A percentile compares a stretch with the other conserved stretches of the same genome.
These are phyloP conservation scores for Abelmoschus esculentus DNA, from an alignment of 345 rosid species.

Conservation along the genomic window DNA sequence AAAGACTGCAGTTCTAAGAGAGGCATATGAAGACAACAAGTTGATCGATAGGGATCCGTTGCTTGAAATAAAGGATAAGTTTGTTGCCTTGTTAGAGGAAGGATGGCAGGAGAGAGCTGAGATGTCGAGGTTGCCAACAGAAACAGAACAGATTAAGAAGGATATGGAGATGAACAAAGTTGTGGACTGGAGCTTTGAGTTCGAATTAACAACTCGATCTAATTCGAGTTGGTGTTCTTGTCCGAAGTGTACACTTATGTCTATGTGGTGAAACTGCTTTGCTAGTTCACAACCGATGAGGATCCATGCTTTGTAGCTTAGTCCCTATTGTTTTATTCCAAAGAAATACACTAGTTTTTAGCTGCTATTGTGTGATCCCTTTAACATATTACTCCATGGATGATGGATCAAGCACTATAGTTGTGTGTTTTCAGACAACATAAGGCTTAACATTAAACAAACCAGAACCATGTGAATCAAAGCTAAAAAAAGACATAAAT, in stretches of 20 bases:
- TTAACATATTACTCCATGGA: no score
- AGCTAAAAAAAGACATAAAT: no score
- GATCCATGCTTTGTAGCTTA: no score
- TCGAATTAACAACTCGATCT: background rate
- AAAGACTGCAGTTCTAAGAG: slow-evolving; percentile 72
- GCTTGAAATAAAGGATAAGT: slow-evolving; percentile 61
- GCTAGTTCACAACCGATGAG: no score
- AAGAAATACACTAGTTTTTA: no score
- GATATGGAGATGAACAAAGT: slow-evolving; percentile 29
- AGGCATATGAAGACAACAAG: slow-evolving; percentile 54
- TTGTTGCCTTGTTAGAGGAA: slow-evolving; percentile 48
- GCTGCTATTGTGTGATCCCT: no score
- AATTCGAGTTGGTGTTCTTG: background rate
- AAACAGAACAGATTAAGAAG: slow-evolving; percentile 33
- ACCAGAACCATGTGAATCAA: background rate
- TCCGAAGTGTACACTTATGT: background rate
- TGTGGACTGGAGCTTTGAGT: slow-evolving; percentile 17
- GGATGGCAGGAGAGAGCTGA: slow-evolving; percentile 64
- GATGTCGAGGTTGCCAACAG: slow-evolving; percentile 19
- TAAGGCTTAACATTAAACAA: background rate
- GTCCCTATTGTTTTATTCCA: no score
- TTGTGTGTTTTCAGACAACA: no score
- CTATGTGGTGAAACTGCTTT: background rate
- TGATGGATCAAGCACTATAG: no score
- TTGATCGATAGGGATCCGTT: slow-evolving; percentile 64